Evolutionary conservation across 495 filamentous ascomycete genomes (phyloP), one percentile per base, ranked within the genome.

Genomic region (Podospora didyma): DNA sequence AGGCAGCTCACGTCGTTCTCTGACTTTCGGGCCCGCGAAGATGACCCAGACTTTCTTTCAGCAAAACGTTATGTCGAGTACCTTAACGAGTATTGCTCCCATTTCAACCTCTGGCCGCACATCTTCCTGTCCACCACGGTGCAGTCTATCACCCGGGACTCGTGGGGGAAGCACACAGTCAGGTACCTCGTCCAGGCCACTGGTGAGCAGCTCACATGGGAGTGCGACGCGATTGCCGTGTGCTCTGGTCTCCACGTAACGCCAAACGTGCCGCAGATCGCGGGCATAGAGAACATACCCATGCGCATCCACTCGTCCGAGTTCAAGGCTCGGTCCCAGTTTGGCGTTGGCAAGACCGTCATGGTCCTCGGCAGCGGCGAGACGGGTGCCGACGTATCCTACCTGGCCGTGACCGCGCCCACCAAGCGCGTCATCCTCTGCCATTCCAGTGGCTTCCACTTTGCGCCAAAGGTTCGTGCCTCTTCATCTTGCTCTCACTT

Each of bases 291-390:
- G 49, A 61, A 72, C 11, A 59, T 78, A 1, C 65, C 73, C 2
- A 54, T 61, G 10, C 66, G 69, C 1, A 58, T 74, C 28, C 74
- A 79, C 56, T 78, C 75, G 1, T 72, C 70, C 1, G 52, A 77
- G 39, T 76, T 77, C 62, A 78, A 79, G 57, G 49, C 42, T 6
- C 63, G 70, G 26, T 58, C 60, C 10, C 67, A 77, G 41, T 73
- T 79, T 23, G 72, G 62, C 10, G 59, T 56, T 21, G 63, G 57
- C 34, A 72, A 67, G 57, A 65, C 73, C 5, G 65, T 79, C 17
- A 42, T 78, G 57, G 68, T 79, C 17, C 61, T 79, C 17, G 75
- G 74, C 1, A 69, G 62, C 31, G 76, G 75, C 2, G 76, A 79
- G 59, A 78, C 76, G 1, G 73, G 63, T 2, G 68, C 71, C 46